A percentile compares a stretch with the other conserved stretches of the same genome.
Evolutionary conservation across 805 yeast species (phyloP).

Genomic region (Yarrowia sp.): DNA sequence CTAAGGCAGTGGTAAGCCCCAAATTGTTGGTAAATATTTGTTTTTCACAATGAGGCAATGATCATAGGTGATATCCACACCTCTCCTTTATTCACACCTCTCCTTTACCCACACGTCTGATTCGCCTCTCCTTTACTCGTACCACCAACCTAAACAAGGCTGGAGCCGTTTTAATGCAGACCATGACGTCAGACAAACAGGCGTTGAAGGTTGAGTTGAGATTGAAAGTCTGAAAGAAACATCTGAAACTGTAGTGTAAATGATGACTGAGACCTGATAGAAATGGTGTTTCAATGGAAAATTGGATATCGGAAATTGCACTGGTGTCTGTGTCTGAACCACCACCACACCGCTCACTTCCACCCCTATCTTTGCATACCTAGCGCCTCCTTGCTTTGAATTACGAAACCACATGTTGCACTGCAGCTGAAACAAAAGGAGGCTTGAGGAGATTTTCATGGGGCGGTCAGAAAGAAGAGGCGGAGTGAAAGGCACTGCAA

Average conservation of each 20-base stretch:
- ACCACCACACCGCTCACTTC: no score
- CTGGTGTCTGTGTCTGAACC: neutral
- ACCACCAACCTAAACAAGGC: neutral
- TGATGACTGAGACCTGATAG: no score
- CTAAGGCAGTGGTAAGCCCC: no score
- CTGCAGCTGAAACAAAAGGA: slow-evolving; percentile 3
- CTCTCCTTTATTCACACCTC: neutral
- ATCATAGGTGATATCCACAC: no score
- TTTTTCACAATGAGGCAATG: no score
- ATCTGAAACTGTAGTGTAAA: no score
- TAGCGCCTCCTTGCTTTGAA: slow-evolving; percentile 12
- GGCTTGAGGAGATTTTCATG: neutral
- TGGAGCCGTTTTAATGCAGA: neutral
- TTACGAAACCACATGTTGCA: slow-evolving; percentile 6
- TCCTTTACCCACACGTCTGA: neutral
- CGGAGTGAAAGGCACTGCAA: no score
- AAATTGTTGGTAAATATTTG: no score
- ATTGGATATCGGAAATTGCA: no score
- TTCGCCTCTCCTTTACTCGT: neutral
- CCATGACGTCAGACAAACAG: slow-evolving; percentile 2
- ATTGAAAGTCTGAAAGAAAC: no score
- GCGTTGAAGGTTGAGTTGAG: neutral
- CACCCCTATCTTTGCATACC: slow-evolving; percentile 1
- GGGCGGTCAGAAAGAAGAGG: no score
- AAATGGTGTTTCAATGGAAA: no score